Conservation (phyloP, 495 filamentous ascomycete species). For the Lepraria neglecta region DNA sequence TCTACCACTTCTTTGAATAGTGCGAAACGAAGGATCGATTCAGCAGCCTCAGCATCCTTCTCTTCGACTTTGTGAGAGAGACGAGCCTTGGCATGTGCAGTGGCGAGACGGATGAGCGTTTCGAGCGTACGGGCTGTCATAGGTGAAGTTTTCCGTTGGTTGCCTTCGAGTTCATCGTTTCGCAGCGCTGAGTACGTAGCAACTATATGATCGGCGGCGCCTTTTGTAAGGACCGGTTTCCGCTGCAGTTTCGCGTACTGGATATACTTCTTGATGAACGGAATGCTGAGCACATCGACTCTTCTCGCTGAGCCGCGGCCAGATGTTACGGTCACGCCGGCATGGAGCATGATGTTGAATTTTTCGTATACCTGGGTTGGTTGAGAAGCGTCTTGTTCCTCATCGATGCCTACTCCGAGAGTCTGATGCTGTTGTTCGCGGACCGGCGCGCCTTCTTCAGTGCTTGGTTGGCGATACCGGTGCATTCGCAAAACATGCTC, state of each 20-base stretch:
- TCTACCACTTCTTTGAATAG: slow-evolving; percentile 97
- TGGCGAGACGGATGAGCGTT: slow-evolving; percentile 93
- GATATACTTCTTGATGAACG: slow-evolving; percentile 99
- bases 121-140: slow-evolving; percentile 97
- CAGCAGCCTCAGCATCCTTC: slow-evolving; percentile 80
- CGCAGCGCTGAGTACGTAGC: slow-evolving; percentile 87
- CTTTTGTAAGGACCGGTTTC: slow-evolving; percentile 87
- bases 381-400: slow-evolving; percentile 61
- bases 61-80: slow-evolving; percentile 91
- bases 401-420: slow-evolving; percentile 81
- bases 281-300: slow-evolving; percentile 89
- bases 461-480: slow-evolving; percentile 86
- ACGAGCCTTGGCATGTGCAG: slow-evolving; percentile 90
- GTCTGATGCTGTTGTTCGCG: slow-evolving; percentile 80
- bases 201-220: slow-evolving; percentile 86
- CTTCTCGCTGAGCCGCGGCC: slow-evolving; percentile 64
- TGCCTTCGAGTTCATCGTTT: slow-evolving; percentile 93
- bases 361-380: slow-evolving; percentile 93
- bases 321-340: slow-evolving; percentile 71
- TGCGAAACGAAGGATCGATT: slow-evolving; percentile 86
- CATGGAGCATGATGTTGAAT: slow-evolving; percentile 92
- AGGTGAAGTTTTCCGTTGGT: slow-evolving; percentile 85
- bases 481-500: slow-evolving; percentile 99
- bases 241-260: slow-evolving; percentile 94
- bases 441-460: slow-evolving; percentile 91